Conservation (phyloP, 352 stramenopile genomes). For the Stephanocyclus meneghinianus region DNA sequence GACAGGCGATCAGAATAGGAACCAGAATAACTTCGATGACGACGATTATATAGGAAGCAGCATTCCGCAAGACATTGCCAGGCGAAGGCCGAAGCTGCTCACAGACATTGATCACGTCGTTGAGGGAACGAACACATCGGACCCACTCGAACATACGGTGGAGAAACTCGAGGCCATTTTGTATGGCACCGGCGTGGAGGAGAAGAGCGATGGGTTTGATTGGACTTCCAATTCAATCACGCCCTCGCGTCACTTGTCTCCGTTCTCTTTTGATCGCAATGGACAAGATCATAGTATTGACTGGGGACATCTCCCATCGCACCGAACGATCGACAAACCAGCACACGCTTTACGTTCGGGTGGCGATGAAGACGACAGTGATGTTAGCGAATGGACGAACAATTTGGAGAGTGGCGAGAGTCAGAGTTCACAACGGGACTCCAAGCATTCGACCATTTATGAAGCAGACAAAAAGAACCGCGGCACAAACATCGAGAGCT, state of each 20-base stretch:
- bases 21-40: not conserved
- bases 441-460: constrained; percentile 5
- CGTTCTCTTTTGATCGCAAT: constrained; percentile 17
- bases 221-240: constrained; percentile 16
- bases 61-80: not conserved
- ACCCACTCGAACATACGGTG: constrained; percentile 31
- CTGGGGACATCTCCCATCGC: constrained; percentile 17
- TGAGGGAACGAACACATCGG: constrained; percentile 34
- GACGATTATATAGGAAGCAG: not conserved
- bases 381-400: constrained; percentile 52
- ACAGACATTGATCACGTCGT: constrained; percentile 49
- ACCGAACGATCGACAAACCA: constrained; percentile 14
- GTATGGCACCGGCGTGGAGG: constrained; percentile 15
- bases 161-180: constrained; percentile 44
- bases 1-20: constrained; percentile 43
- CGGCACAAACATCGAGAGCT: constrained; percentile 12
- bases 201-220: constrained; percentile 39
- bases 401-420: constrained; percentile 17
- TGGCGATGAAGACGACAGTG: constrained; percentile 37
- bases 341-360: constrained; percentile 16
- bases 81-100: constrained; percentile 38
- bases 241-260: not conserved
- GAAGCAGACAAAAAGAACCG: not conserved
- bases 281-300: not conserved
- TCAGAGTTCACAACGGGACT: constrained; percentile 8